Conservation (phyloP, 345 rosid genomes). For the Bruguiera sexangula region DNA sequence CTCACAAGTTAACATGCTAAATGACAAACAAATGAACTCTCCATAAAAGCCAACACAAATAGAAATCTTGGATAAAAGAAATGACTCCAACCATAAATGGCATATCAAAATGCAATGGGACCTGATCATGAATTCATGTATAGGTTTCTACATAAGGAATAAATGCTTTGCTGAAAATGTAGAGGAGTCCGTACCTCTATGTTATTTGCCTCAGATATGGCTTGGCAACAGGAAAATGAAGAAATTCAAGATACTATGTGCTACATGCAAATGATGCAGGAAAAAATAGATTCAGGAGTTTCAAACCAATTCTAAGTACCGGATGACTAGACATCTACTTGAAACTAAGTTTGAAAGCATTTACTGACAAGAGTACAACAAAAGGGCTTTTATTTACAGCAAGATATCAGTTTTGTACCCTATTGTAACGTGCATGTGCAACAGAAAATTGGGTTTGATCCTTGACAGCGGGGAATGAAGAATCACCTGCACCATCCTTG, state of each 20-base stretch:
- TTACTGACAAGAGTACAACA: slow-evolving; percentile 3
- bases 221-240: no score
- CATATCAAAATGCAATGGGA: neutral
- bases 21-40: neutral
- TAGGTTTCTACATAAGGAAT: neutral
- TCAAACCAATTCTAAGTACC: neutral
- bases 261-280: neutral
- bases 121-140: neutral
- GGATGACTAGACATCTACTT: neutral
- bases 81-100: neutral
- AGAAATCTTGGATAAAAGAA: neutral
- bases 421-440: slow-evolving; percentile 87
- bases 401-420: slow-evolving; percentile 46
- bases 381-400: neutral
- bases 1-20: neutral
- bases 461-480: slow-evolving; percentile 88
- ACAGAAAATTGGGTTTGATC: slow-evolving; percentile 84
- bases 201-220: neutral
- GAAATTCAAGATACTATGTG: neutral
- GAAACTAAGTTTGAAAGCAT: slow-evolving; percentile 6
- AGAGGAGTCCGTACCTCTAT: neutral
- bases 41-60: neutral
- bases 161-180: neutral
- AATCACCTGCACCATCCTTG: slow-evolving; percentile 89
- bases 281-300: neutral